phyloP scores from a whole-genome alignment of 2,329 filamentous ascomycete species.

The Teratosphaeria nubilosa region DNA sequence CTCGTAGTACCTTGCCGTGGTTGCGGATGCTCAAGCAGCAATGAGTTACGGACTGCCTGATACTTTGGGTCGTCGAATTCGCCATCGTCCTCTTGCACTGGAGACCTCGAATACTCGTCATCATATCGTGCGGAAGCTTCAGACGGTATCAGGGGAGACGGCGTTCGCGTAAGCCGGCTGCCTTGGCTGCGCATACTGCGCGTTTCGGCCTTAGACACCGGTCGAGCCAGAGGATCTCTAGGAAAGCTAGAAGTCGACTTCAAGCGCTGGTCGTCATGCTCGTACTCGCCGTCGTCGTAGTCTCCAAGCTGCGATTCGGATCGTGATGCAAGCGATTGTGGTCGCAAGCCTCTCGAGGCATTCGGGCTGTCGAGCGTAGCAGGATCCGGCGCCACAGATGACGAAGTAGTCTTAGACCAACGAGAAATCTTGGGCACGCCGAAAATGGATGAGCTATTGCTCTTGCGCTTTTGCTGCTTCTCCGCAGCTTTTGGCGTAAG shows the following conservation, averaged over 20 bases:
- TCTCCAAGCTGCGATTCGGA: constrained; percentile 58
- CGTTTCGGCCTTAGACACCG: constrained; percentile 13
- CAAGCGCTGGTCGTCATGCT: constrained; percentile 49
- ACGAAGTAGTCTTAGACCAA: constrained; percentile 94
- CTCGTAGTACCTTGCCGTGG: constrained; percentile 64
- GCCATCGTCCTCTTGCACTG: constrained; percentile 18
- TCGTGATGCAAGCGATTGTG: constrained; percentile 57
- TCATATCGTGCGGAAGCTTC: constrained; percentile 31
- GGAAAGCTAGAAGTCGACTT: constrained; percentile 26
- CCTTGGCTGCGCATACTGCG: constrained; percentile 27
- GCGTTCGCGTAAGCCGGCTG: constrained; percentile 30
- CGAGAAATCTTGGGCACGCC: constrained; percentile 74
- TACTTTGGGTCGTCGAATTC: constrained; percentile 60
- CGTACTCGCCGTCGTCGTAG: constrained; percentile 40
- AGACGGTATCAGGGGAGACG: constrained; percentile 45
- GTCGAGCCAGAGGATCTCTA: constrained; percentile 8
- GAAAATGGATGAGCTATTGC: constrained; percentile 68
- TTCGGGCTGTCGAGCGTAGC: constrained; percentile 21
- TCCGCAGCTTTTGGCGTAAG: constrained; percentile 68
- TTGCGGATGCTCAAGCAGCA: constrained; percentile 72
- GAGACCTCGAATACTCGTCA: constrained; percentile 11
- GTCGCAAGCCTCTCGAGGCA: constrained; percentile 28
- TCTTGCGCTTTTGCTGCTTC: constrained; percentile 81
- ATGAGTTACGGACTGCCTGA: constrained; percentile 68
- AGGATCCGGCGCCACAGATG: constrained; percentile 54